These are phyloP conservation scores for Trichoderma afroharzianum DNA, from an alignment of 2,329 filamentous ascomycete genomes.

Conservation along the genomic window DNA sequence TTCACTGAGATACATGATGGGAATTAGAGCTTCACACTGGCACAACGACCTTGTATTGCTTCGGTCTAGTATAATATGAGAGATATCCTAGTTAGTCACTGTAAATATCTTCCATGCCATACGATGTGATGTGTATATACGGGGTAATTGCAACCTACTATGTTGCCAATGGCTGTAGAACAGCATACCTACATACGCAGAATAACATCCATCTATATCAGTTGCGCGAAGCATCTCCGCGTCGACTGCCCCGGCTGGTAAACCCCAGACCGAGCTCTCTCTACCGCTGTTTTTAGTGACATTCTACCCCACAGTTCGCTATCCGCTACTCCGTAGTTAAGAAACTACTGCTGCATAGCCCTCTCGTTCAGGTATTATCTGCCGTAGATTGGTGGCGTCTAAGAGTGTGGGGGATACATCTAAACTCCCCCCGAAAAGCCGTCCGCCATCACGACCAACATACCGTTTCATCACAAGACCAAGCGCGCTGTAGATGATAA, in stretches of 20 bases:
- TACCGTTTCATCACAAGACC: not conserved
- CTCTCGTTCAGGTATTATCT: not conserved
- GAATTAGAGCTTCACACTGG: not conserved
- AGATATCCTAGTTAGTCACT: not conserved
- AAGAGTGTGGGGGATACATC: conserved; percentile 1
- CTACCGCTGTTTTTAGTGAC: not conserved
- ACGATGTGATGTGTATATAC: not conserved
- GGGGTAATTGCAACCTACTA: not conserved
- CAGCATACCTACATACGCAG: not conserved
- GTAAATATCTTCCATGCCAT: not conserved
- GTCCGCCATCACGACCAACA: not conserved
- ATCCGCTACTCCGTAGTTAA: not conserved
- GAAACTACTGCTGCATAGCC: not conserved
- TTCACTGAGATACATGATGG: not conserved
- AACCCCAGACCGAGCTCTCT: not conserved
- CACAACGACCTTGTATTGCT: not conserved
- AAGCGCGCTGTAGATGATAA: not conserved
- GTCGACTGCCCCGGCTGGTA: not conserved
- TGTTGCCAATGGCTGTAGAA: not conserved
- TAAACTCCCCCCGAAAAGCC: conserved; percentile 11
- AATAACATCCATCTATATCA: not conserved
- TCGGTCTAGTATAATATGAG: not conserved
- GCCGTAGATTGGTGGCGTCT: conserved; percentile 2
- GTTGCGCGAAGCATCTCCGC: not conserved
- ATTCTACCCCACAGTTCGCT: not conserved